Evolutionary conservation across 2,329 filamentous ascomycete species (phyloP), one percentile per base, ranked within the genome.

Genomic region (Metarhizium guizhouense): DNA sequence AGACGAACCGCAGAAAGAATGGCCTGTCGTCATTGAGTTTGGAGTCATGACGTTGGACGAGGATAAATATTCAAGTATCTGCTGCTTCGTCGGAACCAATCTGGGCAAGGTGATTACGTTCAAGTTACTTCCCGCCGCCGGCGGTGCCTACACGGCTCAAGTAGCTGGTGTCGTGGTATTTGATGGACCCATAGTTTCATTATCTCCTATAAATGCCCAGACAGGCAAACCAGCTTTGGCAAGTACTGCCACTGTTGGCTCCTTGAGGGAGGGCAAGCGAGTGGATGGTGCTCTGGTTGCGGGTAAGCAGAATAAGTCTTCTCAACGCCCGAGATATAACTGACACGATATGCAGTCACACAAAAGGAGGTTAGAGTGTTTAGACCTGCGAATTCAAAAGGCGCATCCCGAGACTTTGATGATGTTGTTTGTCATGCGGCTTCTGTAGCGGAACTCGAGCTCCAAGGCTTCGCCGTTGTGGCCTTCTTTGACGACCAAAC

Each of bases 11-110:
- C 59, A 63, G 3, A 79, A 78, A 51, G 92, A 96, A 65, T 95
- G 85, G 81, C 84, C 90, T 0, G 90, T 90, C 0, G 79, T 76
- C 34, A 84, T 97, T 32, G 90, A 96, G 66, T 99, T 97, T 72
- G 90, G 90, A 54, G 90, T 96, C 50, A 86, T 99, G 84, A 95
- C 88, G 3, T 74, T 96, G 4, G 94, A 97, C 47, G 88, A 87
- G n/a, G 93, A 97, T 66, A 85, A 90, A 60, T 99, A 95, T 68
- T 97, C 94, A 1, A 96, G 91, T 65, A 95, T 99, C 56, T 84
- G 87, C 57, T 88, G 94, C 61, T 95, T 97, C 62, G 88, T 95
- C 2, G 94, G 94, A 20, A 97, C 94, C 0, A 92, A 86, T 61
- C 71, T 84, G 34, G 94, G 94, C 45, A 90, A 89, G 63, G 75